A percentile compares a stretch with the other conserved stretches of the same genome.
phyloP scores from a whole-genome alignment of 148 eudicot species.

The Heliosperma pusillum region DNA sequence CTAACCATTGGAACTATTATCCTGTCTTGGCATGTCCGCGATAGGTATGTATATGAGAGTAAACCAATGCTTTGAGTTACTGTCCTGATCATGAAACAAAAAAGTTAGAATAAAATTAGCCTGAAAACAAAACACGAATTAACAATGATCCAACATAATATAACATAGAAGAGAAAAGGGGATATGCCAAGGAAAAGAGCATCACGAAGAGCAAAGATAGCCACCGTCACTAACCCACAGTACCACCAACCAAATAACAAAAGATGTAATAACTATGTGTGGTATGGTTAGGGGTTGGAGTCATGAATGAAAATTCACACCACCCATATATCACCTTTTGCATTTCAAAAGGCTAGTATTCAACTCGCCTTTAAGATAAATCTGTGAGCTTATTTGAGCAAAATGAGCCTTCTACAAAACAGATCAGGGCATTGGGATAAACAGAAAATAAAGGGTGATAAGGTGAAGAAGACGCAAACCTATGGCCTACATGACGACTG shows the following conservation, averaged over 20 bases:
- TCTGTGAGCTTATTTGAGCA: not conserved
- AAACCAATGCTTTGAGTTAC: slow-evolving; percentile 88
- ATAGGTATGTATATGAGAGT: slow-evolving; percentile 78
- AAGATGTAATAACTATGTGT: not conserved
- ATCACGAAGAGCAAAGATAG: not conserved
- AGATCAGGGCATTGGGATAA: not conserved
- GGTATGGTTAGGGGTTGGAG: no score
- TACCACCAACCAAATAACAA: not conserved
- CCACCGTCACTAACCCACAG: not conserved
- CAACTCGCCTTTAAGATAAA: not conserved
- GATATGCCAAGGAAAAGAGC: not conserved
- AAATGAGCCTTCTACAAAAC: slow-evolving; percentile 1
- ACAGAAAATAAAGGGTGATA: not conserved
- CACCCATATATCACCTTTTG: no score
- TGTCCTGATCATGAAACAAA: slow-evolving; percentile 47
- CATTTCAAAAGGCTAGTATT: no score
- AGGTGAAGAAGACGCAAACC: slow-evolving; percentile 32
- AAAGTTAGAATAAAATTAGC: not conserved
- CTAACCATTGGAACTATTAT: slow-evolving; percentile 98
- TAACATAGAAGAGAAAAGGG: no score
- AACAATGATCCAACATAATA: not conserved
- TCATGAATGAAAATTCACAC: not conserved
- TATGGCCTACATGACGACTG: slow-evolving; percentile 47
- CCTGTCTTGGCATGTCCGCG: slow-evolving; percentile 64
- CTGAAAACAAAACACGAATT: not conserved